Base-by-base conservation (phyloP, 2,329 filamentous ascomycete species). In the Clonostachys byssicola region DNA sequence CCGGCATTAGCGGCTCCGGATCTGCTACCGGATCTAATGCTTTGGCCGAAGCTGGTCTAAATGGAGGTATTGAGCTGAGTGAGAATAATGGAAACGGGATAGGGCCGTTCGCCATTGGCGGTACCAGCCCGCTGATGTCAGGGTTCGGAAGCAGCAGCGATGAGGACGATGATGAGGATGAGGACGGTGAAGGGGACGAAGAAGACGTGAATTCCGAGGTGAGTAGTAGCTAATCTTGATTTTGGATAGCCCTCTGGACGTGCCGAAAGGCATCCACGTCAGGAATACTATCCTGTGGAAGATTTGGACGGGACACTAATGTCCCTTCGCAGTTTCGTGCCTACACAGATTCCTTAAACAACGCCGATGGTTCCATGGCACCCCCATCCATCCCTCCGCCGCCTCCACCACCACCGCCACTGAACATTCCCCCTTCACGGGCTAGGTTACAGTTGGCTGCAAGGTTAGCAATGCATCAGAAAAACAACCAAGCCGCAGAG, bases 121-220 rank as follows among this genome's bases (percentile, higher is more conserved):
- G 87, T 44, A 86, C 88, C 33, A 30, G 23, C 23, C 23, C 23
- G 23, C 73, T 96, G 50, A 80, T 94, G 68, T 92, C 89, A 61
- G 91, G 92, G 45, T 97, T 97, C 68, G 92, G 90, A 61, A 95
- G 91, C 68, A 94, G 89, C 43, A 96, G 91, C 60, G 91, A 96
- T 57, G 92, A 96, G 66, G 94, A 97, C 55, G 94, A 97, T 53
- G 92, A 96, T 66, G 94, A 97, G 55, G 94, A 97, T 53, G 92
- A 96, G 57, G 92, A 96, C 52, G 88, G 90, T 70, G 89, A 95
- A 51, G 88, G 89, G 49, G 87, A 87, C 54, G 86, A 92, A 54
- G 87, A 89, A 56, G 86, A 89, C 51, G 81, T 81, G 38, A 81
- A 79, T 60, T 83, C 76, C 52, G 82, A 85, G 81, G 82, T 85